Evolutionary conservation across 2,329 filamentous ascomycete species (phyloP), one percentile per base, ranked within the genome.

Genomic region (Parasarocladium wereldwijsianum): DNA sequence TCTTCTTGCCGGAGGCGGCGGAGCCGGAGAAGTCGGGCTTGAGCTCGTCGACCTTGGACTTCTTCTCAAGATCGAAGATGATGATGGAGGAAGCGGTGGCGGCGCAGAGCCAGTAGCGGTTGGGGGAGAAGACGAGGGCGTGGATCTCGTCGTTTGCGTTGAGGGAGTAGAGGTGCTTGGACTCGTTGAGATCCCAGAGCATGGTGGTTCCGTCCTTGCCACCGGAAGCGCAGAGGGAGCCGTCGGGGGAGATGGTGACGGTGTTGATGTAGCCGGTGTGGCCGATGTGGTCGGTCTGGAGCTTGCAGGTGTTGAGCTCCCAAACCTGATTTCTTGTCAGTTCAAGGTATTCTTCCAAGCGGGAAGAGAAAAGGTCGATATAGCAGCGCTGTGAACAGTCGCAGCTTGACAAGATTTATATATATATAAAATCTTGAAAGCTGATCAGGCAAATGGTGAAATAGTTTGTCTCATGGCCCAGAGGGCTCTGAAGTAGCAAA

Each of bases 61-160:
- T 98, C 86, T 98, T 98, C 84, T 98, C 90, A 49, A 98, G 77
- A 58, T 98, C 90, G 70, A 98, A 98, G 75, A 98, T 96, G 76
- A 94, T 94, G 76, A 98, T 96, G 75, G 76, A 85, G 68, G 75
- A 83, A 57, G 84, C 74, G 42, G 90, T 98, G 58, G 90, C 90
- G 57, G 90, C 90, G 76, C 90, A 98, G 50, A 98, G 79, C 90
- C 90, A 98, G 84, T 98, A 98, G 64, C 90, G 81, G 84, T 98
- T 98, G 58, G 90, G 90, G 43, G 90, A 96, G 83, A 98, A 98
- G 64, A 96, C 90, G 47, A 98, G 87, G 49, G 90, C 87, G 71
- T 98, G 90, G 74, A 98, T 98, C 79, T 96, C 90, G 64, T 98
- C 87, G 64, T 87, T 90, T 60, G 90, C 90, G 66, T 86, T 90